phyloP scores from a whole-genome alignment of 306 rosid species.

The Trifolium dubium region DNA sequence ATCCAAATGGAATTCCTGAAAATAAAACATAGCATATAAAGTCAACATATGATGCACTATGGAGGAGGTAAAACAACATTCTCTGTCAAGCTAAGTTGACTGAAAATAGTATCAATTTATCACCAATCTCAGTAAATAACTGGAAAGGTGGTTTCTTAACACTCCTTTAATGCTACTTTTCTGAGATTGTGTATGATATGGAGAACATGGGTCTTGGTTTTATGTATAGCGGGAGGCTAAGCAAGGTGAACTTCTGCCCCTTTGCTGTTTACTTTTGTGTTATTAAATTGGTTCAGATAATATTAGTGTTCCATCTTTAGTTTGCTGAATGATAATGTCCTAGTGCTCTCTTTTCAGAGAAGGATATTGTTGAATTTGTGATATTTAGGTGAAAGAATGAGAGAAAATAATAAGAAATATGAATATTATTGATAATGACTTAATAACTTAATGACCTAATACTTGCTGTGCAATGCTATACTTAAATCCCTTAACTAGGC shows the following conservation, averaged over 20 bases:
- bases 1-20: conserved; percentile 98
- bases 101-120: conserved; percentile 23
- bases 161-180: conserved; percentile 17
- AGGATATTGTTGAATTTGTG: not conserved
- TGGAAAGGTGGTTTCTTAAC: conserved; percentile 2
- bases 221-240: conserved; percentile 3
- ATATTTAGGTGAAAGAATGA: no score
- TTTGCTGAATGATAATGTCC: conserved; percentile 17
- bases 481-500: no score
- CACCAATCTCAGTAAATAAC: conserved; percentile 29
- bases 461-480: no score
- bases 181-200: conserved; percentile 13
- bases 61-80: conserved; percentile 27
- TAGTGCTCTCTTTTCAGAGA: conserved; percentile 9
- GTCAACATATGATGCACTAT: conserved; percentile 35
- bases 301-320: conserved; percentile 10
- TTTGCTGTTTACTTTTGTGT: conserved; percentile 4
- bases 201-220: conserved; percentile 23
- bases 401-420: no score
- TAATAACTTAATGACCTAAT: no score
- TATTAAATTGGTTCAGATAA: conserved; percentile 3
- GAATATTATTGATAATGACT: no score
- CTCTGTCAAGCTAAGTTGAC: conserved; percentile 38
- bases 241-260: conserved; percentile 2
- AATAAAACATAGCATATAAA: conserved; percentile 35